Evolutionary conservation across 208 protist species (phyloP), one percentile per base, ranked within the genome.

Genomic region (Trypanosoma cruzi): DNA sequence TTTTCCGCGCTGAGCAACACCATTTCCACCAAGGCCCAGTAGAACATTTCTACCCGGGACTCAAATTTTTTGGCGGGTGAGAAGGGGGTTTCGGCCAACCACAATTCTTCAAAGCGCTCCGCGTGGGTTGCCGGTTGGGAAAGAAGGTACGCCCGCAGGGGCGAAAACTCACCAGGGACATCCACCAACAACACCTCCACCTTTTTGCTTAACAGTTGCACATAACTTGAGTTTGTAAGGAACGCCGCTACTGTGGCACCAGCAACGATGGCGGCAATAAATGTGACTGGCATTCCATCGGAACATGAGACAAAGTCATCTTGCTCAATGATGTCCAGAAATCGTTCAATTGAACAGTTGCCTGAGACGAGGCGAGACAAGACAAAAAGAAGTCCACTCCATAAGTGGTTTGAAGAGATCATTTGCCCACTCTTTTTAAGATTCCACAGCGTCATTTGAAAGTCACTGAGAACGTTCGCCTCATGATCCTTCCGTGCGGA

Each of bases 71-170:
- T 79, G 28, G 68, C 60, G 13, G n/a, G n/a, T 49, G 60, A 50
- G 53, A 69, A 50, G 10, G 48, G 44, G 29, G 80, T 83, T 50
- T 62, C 57, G 14, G 72, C 64, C 16, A 93, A 58, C 90, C 90
- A 96, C 16, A 96, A 80, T 64, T 88, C 87, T 28, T 79, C 57
- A 73, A 96, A 96, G n/a, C 87, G 84, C 66, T 92, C 88, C 1
- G 80, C 73, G 66, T 96, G 80, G 24, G 77, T 91, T 59, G 57
- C 53, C 7, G 80, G 71, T n/a, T 49, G 57, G 26, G 75, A 73
- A 40, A 76, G 22, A 26, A 93, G 29, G 72, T 84, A 96, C 13
- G 56, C 36, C n/a, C 82, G 82, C 50, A 93, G 78, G 28, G 80
- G n/a, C n/a, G 73, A 84, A 8, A 73, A 63, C 31, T 24, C 66